Evolutionary conservation across 805 yeast species (phyloP), one percentile per base, ranked within the genome.

Genomic region (Pichia cephalocereana): DNA sequence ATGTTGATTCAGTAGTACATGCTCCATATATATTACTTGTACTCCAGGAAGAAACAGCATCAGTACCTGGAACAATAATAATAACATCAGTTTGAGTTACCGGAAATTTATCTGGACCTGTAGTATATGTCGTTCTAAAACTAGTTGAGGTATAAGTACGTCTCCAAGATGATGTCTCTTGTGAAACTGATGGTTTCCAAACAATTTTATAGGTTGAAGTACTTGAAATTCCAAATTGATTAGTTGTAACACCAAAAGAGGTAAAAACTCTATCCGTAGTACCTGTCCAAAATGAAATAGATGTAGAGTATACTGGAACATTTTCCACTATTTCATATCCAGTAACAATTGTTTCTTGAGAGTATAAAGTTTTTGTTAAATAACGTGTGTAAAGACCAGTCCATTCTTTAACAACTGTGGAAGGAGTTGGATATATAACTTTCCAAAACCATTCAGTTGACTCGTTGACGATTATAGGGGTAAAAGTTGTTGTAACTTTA

Each of bases 171-270:
- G 41, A 26, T 14, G 47, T 48, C 4, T 40, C 36, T 3, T 37
- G n/a, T 2, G 41, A n/a, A 11, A 47, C 36, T 40, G 50, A 30
- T 6, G 50, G 44, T 32, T 42, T 37, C n/a, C 40, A 37, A 15
- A 47, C 41, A 23, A 39, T 8, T 15, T n/a, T 32, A 26, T 48
- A 47, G 28, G 44, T 47, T 23, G 50, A 43, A 11, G 44, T 41
- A 12, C 28, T 12, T 17, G 38, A 6, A 37, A 48, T 38, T 30
- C 46, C 46, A 32, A 45, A 28, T 2, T 19, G 17, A 42, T 48
- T 38, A 6, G 40, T 32, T 3, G 34, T 36, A 4, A 14, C 34
- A 23, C 26, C 26, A 9, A 31, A 17, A 15, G 36, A 18, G 4
- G 47, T 41, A 11, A 41, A n/a, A 7, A 40, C 41, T 30, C 26